phyloP scores from a whole-genome alignment of 139 green algal species.

The Picochlorum sp. region DNA sequence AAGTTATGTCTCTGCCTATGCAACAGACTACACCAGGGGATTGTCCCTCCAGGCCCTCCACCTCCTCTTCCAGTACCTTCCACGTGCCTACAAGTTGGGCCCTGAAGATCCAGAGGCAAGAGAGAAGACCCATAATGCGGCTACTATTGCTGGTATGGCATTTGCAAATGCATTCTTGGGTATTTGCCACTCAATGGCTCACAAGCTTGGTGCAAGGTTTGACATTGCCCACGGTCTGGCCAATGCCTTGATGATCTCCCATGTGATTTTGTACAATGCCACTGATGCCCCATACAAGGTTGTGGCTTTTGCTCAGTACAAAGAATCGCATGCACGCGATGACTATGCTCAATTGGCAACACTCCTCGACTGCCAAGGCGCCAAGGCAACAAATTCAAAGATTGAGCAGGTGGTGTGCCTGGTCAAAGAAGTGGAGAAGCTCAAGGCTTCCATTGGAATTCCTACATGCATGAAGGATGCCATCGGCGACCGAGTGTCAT shows the following conservation, averaged over 20 bases:
- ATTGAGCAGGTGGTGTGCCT: conserved; percentile 38
- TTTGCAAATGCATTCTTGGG: conserved; percentile 71
- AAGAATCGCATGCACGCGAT: conserved; percentile 41
- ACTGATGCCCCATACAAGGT: conserved; percentile 57
- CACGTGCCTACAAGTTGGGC: conserved; percentile 38
- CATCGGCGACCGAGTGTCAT: conserved; percentile 18
- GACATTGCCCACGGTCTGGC: conserved; percentile 56
- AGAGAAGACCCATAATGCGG: conserved; percentile 59
- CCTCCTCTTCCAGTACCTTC: conserved; percentile 54
- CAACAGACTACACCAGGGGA: conserved; percentile 58
- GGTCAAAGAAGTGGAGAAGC: conserved; percentile 52
- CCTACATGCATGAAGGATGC: conserved; percentile 46
- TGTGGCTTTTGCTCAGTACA: conserved; percentile 63
- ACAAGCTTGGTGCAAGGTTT: conserved; percentile 36
- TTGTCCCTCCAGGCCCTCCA: conserved; percentile 28
- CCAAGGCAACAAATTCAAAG: conserved; percentile 40
- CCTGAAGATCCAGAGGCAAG: conserved; percentile 41
- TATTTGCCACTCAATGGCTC: conserved; percentile 56
- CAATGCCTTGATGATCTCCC: conserved; percentile 55
- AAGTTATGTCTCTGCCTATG: conserved; percentile 49
- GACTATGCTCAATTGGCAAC: conserved; percentile 49
- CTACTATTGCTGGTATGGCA: conserved; percentile 67
- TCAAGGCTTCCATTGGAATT: conserved; percentile 47
- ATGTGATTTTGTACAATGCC: conserved; percentile 64
- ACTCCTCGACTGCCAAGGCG: conserved; percentile 43